phyloP scores from a whole-genome alignment of 805 yeast species.

The Torulaspora maleeae region DNA sequence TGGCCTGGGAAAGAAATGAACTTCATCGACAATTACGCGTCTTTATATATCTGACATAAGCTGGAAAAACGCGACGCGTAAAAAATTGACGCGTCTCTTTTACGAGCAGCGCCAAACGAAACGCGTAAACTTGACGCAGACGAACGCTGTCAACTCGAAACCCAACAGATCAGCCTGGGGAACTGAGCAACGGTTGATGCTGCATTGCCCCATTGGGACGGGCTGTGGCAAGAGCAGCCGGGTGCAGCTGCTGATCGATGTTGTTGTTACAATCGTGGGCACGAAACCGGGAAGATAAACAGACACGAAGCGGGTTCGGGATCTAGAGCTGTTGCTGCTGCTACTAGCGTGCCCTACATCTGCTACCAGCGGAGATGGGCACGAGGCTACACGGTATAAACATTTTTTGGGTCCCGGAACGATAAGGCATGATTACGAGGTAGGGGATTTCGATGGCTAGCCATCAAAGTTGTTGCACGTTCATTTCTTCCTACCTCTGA shows the following conservation, averaged over 20 bases:
- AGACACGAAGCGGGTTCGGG: background rate
- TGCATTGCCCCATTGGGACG: background rate
- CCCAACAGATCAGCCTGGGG: background rate
- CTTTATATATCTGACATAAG: conserved; percentile 3
- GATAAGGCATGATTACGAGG: background rate
- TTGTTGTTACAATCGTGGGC: background rate
- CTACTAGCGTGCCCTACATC: background rate
- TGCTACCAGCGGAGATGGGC: background rate
- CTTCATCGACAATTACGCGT: conserved; percentile 1
- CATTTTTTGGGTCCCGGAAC: background rate
- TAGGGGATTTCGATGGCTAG: background rate
- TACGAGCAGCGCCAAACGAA: conserved; percentile 4
- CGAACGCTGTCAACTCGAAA: background rate
- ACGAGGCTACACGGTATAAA: background rate
- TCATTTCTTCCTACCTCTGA: conserved; percentile 23
- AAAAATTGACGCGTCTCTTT: conserved; percentile 9
- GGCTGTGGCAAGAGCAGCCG: background rate
- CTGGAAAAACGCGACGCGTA: conserved; percentile 6
- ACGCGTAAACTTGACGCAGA: conserved; percentile 2
- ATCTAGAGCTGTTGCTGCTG: background rate
- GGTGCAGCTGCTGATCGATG: background rate
- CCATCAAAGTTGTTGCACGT: background rate
- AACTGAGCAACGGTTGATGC: background rate
- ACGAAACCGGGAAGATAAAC: background rate
- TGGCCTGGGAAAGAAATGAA: background rate